phyloP scores from a whole-genome alignment of 2,329 filamentous ascomycete species.

The Rhinocladiella mackenziei region DNA sequence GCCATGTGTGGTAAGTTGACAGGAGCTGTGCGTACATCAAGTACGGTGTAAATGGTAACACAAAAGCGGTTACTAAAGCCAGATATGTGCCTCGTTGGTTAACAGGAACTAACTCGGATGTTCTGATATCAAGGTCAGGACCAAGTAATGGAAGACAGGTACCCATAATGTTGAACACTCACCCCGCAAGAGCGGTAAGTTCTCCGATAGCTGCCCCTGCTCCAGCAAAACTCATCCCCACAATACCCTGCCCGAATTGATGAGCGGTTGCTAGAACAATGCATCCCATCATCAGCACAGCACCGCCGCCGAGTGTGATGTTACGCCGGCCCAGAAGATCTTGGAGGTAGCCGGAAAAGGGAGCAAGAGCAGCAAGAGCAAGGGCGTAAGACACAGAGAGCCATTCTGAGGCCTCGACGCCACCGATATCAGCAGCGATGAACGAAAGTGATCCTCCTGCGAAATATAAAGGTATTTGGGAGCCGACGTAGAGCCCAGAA shows the following conservation, averaged over 20 bases:
- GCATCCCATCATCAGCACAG: slow-evolving; percentile 16
- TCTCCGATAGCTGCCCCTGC: slow-evolving; percentile 22
- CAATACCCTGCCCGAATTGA: slow-evolving; percentile 14
- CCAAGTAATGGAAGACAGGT: neutral
- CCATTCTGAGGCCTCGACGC: slow-evolving; percentile 17
- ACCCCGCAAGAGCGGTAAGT: slow-evolving; percentile 24
- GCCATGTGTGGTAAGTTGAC: slow-evolving; percentile 23
- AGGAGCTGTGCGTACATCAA: slow-evolving; percentile 20
- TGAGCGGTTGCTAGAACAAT: slow-evolving; percentile 21
- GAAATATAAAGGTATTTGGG: slow-evolving; percentile 25
- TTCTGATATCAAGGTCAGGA: too few species aligned
- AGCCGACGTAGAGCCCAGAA: slow-evolving; percentile 16
- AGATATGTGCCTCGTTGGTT: slow-evolving; percentile 21
- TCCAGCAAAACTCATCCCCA: slow-evolving; percentile 20
- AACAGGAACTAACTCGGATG: slow-evolving; percentile 24
- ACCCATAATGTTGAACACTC: neutral
- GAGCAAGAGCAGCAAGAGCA: slow-evolving; percentile 18
- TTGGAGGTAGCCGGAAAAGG: slow-evolving; percentile 22
- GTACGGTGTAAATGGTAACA: slow-evolving; percentile 22
- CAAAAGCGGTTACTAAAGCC: slow-evolving; percentile 15
- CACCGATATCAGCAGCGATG: slow-evolving; percentile 21
- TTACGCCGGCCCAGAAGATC: slow-evolving; percentile 21
- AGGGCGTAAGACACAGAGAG: slow-evolving; percentile 19
- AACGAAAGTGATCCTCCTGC: slow-evolving; percentile 21
- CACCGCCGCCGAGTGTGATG: slow-evolving; percentile 17